A percentile compares a stretch with the other conserved stretches of the same genome.
Evolutionary conservation across 2,329 filamentous ascomycete genomes (phyloP).

Genomic region (Cadophora gregata): DNA sequence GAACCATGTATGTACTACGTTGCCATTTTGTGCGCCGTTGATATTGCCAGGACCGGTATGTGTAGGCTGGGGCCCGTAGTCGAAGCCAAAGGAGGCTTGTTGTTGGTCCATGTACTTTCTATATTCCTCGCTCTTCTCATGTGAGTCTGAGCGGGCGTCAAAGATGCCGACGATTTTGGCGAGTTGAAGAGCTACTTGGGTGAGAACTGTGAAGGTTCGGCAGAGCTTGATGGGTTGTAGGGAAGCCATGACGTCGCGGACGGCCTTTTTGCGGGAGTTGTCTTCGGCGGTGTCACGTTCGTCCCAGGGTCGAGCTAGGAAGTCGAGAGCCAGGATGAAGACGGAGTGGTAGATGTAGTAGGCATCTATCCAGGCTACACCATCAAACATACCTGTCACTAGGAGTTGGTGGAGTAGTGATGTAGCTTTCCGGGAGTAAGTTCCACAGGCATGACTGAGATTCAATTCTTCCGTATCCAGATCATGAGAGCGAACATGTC

Average conservation of each 20-base stretch:
- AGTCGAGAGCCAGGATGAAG: conserved; percentile 41
- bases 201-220: conserved; percentile 40
- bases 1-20: conserved; percentile 37
- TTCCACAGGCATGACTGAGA: conserved; percentile 38
- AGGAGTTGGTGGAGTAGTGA: conserved; percentile 38
- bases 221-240: conserved; percentile 39
- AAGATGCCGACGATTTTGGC: conserved; percentile 44
- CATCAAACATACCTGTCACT: conserved; percentile 37
- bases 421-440: conserved; percentile 35
- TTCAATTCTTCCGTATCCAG: conserved; percentile 39
- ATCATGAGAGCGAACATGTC: conserved; percentile 38
- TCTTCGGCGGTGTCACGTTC: conserved; percentile 41
- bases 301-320: conserved; percentile 40
- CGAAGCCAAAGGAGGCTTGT: conserved; percentile 32
- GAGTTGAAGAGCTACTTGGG: conserved; percentile 40
- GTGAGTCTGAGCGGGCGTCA: conserved; percentile 31
- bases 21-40: conserved; percentile 3
- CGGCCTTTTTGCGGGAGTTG: conserved; percentile 35
- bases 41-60: neutral
- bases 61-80: conserved; percentile 27
- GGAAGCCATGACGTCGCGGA: conserved; percentile 39
- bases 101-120: conserved; percentile 36
- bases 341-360: conserved; percentile 43
- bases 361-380: conserved; percentile 40
- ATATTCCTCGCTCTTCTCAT: conserved; percentile 32